Evolutionary conservation across 1,284 basidiomycete species (phyloP).

Genomic region (Moesziomyces antarcticus): DNA sequence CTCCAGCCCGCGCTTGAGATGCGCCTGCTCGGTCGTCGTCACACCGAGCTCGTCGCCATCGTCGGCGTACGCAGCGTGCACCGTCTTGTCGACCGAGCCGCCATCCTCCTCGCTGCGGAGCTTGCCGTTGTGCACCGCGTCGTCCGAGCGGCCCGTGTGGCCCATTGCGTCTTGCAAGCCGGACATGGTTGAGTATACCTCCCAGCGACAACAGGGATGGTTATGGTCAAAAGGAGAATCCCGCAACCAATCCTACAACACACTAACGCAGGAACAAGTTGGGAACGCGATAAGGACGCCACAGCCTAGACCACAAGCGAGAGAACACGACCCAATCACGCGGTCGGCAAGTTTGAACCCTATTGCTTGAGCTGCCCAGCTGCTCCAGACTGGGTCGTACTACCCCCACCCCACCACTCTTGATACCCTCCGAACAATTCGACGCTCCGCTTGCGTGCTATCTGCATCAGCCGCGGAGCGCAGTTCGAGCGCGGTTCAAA

Average conservation of each 20-base stretch:
- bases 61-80: slow-evolving; percentile 4
- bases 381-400: neutral
- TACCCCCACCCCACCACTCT: neutral
- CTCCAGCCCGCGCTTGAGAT: slow-evolving; percentile 49
- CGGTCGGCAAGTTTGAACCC: neutral
- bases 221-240: neutral
- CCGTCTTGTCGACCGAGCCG: slow-evolving; percentile 15
- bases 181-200: slow-evolving; percentile 4
- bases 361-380: neutral
- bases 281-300: neutral
- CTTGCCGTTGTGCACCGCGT: slow-evolving; percentile 32
- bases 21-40: slow-evolving; percentile 16
- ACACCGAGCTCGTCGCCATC: slow-evolving; percentile 16
- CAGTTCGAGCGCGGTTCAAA: neutral
- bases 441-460: neutral
- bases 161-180: slow-evolving; percentile 2
- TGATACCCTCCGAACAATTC: neutral
- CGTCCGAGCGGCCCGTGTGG: slow-evolving; percentile 12
- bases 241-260: neutral
- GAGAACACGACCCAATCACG: neutral
- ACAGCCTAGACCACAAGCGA: neutral
- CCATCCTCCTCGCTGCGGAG: slow-evolving; percentile 32
- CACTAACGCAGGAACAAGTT: neutral
- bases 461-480: neutral
- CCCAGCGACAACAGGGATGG: neutral